Evolutionary conservation across 257 asterid species (phyloP), one percentile per base, ranked within the genome.

Genomic region (Solanum boliviense): DNA sequence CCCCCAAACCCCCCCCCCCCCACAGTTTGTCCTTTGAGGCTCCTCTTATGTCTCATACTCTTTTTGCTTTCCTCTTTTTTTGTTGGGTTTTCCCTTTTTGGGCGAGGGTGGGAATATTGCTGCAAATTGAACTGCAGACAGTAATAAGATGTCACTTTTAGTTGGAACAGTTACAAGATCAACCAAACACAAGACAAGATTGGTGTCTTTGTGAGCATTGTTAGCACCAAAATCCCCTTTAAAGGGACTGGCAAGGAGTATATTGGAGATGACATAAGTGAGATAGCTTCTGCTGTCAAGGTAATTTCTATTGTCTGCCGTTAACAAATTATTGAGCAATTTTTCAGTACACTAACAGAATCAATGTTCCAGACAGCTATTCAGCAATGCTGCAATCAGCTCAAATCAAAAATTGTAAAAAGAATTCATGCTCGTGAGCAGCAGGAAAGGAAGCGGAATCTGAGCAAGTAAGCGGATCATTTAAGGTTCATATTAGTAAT

Each of bases 171-270:
- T 94, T 96, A 96, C 91, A 96, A 96, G 92, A 96, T 96, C 92
- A 96, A 96, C 92, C 98, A 96, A 91, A 90, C 94, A 67, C 98
- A 96, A 91, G 98, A 96, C 90, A 96, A 91, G 91, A 95, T 96
- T 52, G 98, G 98, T 82, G 95, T 96, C 85, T 96, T 95, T 83
- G 98, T 96, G 89, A 96, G 98, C 93, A 96, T 96, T 74, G 98
- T 96, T 79, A 96, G 98, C 93, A 96, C 98, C 89, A 96, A 96
- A 91, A 95, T 96, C 60, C 98, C 98, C 87, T 96, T 96, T 82
- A 96, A 96, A 91, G 98, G 98, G 88, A 96, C 98, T 16, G 98
- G 98, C 86, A 96, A 96, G 91, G 98, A 96, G 91, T 96, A 96
- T 87, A 96, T 96, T 82, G 98, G 98, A 86, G 98, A 96, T 90